phyloP scores from a whole-genome alignment of 2,329 filamentous ascomycete genomes.

The Elsinoe australis region DNA sequence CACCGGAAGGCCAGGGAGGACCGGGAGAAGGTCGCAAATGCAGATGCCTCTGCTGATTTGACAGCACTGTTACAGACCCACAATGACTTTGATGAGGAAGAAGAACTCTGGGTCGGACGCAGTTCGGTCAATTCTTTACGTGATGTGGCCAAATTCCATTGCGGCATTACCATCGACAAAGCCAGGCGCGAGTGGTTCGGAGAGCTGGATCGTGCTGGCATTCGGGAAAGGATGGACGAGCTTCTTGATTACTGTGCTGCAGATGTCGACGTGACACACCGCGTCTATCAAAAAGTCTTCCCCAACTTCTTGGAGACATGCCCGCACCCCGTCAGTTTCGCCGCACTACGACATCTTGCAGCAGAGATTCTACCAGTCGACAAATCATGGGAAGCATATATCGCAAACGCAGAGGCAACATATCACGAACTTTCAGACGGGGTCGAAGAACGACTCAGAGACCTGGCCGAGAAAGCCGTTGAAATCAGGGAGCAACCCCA shows the following conservation, averaged over 20 bases:
- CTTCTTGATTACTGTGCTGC: constrained; percentile 90
- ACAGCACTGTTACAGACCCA: constrained; percentile 58
- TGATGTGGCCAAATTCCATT: constrained; percentile 94
- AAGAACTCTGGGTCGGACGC: constrained; percentile 89
- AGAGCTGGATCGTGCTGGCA: constrained; percentile 63
- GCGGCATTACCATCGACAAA: constrained; percentile 87
- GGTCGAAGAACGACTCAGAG: constrained; percentile 67
- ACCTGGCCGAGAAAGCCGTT: constrained; percentile 68
- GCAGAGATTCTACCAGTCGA: constrained; percentile 88
- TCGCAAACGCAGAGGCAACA: constrained; percentile 73
- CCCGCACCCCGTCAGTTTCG: constrained; percentile 95
- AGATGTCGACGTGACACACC: constrained; percentile 87
- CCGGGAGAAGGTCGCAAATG: constrained; percentile 66
- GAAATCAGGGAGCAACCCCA: constrained; percentile 61
- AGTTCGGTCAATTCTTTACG: constrained; percentile 92
- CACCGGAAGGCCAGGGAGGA: constrained; percentile 84
- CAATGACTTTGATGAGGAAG: constrained; percentile 63
- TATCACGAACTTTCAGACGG: constrained; percentile 69
- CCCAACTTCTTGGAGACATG: constrained; percentile 82
- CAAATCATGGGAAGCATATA: constrained; percentile 77
- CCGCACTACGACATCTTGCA: constrained; percentile 83
- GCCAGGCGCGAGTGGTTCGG: constrained; percentile 78
- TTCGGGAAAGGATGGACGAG: constrained; percentile 66
- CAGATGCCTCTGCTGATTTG: constrained; percentile 64
- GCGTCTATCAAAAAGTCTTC: constrained; percentile 89